Percentiles rank a stretch among this genome's conserved stretches.
Conservation (phyloP, 495 filamentous ascomycete genomes). For the Aspergillus egyptiacus region DNA sequence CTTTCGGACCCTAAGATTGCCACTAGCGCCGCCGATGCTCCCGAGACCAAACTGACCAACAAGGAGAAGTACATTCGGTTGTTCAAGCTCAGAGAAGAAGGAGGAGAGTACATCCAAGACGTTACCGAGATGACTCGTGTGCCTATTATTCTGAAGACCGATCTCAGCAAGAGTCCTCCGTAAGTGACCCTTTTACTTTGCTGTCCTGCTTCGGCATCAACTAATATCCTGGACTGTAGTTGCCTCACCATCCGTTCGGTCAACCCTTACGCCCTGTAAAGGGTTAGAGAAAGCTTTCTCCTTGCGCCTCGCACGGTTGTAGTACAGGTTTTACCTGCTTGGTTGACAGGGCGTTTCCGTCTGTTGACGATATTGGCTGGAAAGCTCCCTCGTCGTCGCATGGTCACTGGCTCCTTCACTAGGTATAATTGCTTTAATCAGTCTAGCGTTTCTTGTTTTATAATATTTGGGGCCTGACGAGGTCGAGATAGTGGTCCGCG, state of each 20-base stretch:
- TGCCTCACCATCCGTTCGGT: conserved; percentile 96
- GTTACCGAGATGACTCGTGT: conserved; percentile 96
- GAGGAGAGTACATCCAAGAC: conserved; percentile 94
- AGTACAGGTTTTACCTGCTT: conserved; percentile 15
- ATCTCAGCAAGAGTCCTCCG: conserved; percentile 97
- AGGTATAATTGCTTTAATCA: conserved; percentile 21
- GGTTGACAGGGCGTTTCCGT: conserved; percentile 4
- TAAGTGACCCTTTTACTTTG: conserved; percentile 50
- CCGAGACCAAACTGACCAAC: conserved; percentile 75
- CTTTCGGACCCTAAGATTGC: conserved; percentile 89
- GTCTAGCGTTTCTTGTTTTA: conserved; percentile 23
- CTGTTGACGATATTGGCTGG: conserved; percentile 23
- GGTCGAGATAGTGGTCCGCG: conserved; percentile 8
- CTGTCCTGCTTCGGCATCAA: conserved; percentile 13
- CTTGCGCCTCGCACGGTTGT: conserved; percentile 20
- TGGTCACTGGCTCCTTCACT: conserved; percentile 6
- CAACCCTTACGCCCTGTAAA: conserved; percentile 88
- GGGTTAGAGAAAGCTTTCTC: conserved; percentile 12
- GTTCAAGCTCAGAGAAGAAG: conserved; percentile 86
- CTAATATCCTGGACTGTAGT: conserved; percentile 39
- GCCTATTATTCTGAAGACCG: conserved; percentile 95
- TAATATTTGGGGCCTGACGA: conserved; percentile 13
- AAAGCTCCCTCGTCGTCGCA: conserved; percentile 25
- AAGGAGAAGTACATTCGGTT: conserved; percentile 93
- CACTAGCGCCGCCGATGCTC: conserved; percentile 57